phyloP scores from a whole-genome alignment of 1,284 basidiomycete species.

The Coniferiporia weirii region DNA sequence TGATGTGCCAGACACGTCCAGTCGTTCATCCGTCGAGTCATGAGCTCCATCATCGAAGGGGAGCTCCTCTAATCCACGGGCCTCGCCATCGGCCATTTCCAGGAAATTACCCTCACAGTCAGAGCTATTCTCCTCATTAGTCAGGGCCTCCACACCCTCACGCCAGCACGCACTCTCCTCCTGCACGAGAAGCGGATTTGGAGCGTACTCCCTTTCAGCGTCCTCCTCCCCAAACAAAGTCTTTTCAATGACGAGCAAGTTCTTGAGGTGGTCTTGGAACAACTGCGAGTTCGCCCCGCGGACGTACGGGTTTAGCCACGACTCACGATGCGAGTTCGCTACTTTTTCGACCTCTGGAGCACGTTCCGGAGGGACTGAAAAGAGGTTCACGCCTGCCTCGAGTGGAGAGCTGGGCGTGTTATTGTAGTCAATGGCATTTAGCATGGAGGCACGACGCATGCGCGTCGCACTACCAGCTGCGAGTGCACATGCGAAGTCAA shows the following conservation, averaged over 20 bases:
- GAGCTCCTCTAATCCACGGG: neutral
- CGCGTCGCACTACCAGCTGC: constrained; percentile 6
- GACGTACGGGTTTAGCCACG: constrained; percentile 33
- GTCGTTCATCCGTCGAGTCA: neutral
- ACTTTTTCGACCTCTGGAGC: neutral
- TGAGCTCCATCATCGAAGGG: neutral
- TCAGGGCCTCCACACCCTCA: constrained; percentile 5
- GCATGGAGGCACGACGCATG: constrained; percentile 1
- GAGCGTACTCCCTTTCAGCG: constrained; percentile 26
- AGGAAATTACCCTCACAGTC: neutral
- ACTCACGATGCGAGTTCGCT: constrained; percentile 24
- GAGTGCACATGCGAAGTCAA: constrained; percentile 12
- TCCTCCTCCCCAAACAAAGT: constrained; percentile 28
- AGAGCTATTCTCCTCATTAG: neutral
- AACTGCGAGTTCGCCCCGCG: constrained; percentile 31
- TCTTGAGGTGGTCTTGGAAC: constrained; percentile 33
- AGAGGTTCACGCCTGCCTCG: constrained; percentile 11
- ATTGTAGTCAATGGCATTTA: neutral
- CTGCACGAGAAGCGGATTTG: constrained; percentile 13
- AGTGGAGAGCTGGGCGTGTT: neutral
- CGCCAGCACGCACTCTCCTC: constrained; percentile 10
- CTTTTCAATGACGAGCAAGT: constrained; percentile 35
- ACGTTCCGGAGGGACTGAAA: constrained; percentile 6
- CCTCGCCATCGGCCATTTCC: constrained; percentile 5
- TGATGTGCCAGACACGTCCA: neutral